A percentile compares a stretch with the other conserved stretches of the same genome.
Conservation (phyloP, 768 basidiomycete genomes). For the Kwoniella sp. region DNA sequence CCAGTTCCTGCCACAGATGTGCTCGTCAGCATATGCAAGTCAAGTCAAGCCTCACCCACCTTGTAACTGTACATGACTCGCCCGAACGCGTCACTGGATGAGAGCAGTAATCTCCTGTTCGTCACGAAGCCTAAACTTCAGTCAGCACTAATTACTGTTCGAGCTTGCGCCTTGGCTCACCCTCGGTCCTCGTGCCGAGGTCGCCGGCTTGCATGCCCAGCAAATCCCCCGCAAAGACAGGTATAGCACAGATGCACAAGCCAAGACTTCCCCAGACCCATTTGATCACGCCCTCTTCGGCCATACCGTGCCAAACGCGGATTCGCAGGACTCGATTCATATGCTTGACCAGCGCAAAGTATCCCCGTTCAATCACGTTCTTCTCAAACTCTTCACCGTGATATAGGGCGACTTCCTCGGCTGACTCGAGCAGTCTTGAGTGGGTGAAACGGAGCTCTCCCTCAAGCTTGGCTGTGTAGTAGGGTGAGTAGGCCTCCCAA, state of each 20-base stretch:
- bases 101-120: constrained; percentile 81
- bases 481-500: neutral
- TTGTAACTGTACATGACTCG: constrained; percentile 97
- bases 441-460: constrained; percentile 88
- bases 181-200: constrained; percentile 83
- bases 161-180: constrained; percentile 50
- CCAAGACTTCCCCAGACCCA: constrained; percentile 92
- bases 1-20: constrained; percentile 64
- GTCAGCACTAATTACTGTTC: neutral
- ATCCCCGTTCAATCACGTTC: constrained; percentile 81
- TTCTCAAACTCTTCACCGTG: constrained; percentile 86
- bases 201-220: constrained; percentile 65
- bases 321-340: constrained; percentile 73
- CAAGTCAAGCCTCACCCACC: constrained; percentile 30
- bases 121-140: constrained; percentile 76
- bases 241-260: constrained; percentile 84
- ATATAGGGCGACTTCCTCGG: constrained; percentile 65
- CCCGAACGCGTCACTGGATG: constrained; percentile 85
- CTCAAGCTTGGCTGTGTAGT: constrained; percentile 63
- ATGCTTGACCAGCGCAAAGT: constrained; percentile 76
- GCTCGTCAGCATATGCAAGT: neutral
- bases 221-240: constrained; percentile 76
- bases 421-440: constrained; percentile 79
- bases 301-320: constrained; percentile 82
- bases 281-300: constrained; percentile 93